Base-by-base conservation (phyloP, 116 monocot genomes). In the Dioscorea cayenensis region DNA sequence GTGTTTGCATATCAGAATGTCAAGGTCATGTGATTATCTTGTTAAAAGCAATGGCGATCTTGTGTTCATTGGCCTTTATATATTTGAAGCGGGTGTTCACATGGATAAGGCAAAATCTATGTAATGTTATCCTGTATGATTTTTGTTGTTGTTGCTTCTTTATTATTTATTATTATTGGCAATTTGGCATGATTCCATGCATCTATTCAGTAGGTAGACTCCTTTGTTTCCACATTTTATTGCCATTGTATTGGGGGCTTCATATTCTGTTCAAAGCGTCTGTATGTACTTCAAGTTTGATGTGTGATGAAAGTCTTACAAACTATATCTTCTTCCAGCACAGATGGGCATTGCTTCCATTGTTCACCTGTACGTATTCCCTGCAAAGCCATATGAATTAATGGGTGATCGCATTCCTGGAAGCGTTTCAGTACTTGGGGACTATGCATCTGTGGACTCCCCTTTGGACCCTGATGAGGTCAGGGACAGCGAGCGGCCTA, bases 301-400 rank as follows among this genome's bases (percentile, higher is more conserved):
- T 43, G 43, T 12, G 43, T 43, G 43, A 11, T 19, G n/a, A 55
- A 55, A 55, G 51, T 55, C 55, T 55, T 55, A 55, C 55, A 60
- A 51, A 52, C 51, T 76, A 23, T 73, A 49, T 78, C 9, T 81
- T 78, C 37, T 78, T 89, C 86, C 87, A 88, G 86, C 51, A 69
- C 92, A 97, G 97, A 97, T 97, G 93, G 86, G 90, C 37, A 71
- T 90, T 81, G 97, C 97, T 81, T 88, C 93, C 73, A 69, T 86
- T 70, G 84, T 90, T 72, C 97, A 97, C 78, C 79, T 97, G 17
- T 90, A 76, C 74, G 97, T 97, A 4, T 97, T 97, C 72, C 93
- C 97, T 68, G 78, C 93, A 29, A 84, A 83, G 60, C 88, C 97
- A 68, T 97, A 97, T 59, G 90, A 84, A 69, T 66, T 85, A 61